Evolutionary conservation across 2,329 filamentous ascomycete genomes (phyloP).

Genomic region (Hypoxylon sp.): DNA sequence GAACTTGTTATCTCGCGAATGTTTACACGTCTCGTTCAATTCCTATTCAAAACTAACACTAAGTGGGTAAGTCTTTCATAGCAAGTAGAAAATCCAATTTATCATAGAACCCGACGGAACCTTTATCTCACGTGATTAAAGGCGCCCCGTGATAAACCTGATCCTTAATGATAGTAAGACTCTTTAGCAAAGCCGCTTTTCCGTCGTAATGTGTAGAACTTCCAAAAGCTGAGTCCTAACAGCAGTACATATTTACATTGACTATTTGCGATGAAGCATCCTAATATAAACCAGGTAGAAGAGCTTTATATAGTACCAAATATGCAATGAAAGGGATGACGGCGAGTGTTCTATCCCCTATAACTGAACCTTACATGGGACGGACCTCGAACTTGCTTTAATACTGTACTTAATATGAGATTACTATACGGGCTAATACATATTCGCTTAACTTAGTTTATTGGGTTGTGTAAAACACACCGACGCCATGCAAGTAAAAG

Average conservation of each 20-base stretch:
- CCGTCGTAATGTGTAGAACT: too few species aligned
- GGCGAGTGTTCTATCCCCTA: not conserved
- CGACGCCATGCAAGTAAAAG: slow-evolving; percentile 51
- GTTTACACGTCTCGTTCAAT: not conserved
- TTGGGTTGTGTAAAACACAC: slow-evolving; percentile 49
- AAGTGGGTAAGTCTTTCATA: not conserved
- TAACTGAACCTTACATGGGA: not conserved
- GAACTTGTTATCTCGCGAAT: not conserved
- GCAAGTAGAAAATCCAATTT: not conserved
- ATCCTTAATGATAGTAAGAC: not conserved
- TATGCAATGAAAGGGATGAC: not conserved
- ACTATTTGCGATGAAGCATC: too few species aligned
- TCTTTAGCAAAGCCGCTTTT: too few species aligned
- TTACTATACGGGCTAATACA: slow-evolving; percentile 6
- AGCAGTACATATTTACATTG: too few species aligned
- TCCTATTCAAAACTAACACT: not conserved
- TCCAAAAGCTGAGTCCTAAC: too few species aligned
- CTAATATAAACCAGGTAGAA: too few species aligned
- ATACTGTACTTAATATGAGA: not conserved
- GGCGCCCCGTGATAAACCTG: not conserved
- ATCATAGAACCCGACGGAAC: not conserved
- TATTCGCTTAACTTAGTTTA: slow-evolving; percentile 40
- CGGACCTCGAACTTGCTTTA: not conserved
- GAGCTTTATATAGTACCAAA: not conserved
- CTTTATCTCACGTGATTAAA: not conserved